Base-by-base conservation (phyloP, 2,329 filamentous ascomycete genomes). In the Aphanoascus verrucosus region DNA sequence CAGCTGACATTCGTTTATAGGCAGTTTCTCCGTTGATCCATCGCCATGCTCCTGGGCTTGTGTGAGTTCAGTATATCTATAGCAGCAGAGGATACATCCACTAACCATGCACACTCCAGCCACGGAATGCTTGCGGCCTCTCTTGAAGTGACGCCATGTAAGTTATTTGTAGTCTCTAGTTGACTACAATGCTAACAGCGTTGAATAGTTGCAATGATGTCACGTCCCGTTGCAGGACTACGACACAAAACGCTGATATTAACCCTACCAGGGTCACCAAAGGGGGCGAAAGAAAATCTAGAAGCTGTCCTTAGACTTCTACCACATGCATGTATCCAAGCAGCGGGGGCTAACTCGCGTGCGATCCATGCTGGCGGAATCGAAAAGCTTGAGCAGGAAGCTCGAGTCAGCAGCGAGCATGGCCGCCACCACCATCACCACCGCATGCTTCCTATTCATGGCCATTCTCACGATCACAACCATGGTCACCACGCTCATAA, bases 121-220 rank as follows among this genome's bases (percentile, higher is more conserved):
- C 90, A 98, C 70, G 89, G 83, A 59, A 98, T 98, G 91, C 76
- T 98, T 41, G 77, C 89, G 5, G 77, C 87, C 17, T 97, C 91
- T 0, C 73, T 95, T 14, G 75, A 81, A 42, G 82, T 97, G 34
- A 98, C 93, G 2, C 90, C 91, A 45, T 98, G 89, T 94, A 73
- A 74, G 86, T 9, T 19, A 44, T 34, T 31, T 38, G 37, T 32
- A 43, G 6, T 11, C 3, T 38, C 41, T 20, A 15, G 11, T 38
- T 11, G 15, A 28, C 31, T 15, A 14, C 15, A 54, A 40, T 62
- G 66, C 42, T 68, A 40, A 54, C 14, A 49, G 35, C 1, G 11
- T 11, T 17, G 12, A 12, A 14, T 52, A 94, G 89, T 98, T 71
- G 93, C 93, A 43, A 84, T 95, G 74, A 98, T 98, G 93, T 87